Base-by-base conservation (phyloP, 1,284 basidiomycete species). In the Tilletia caries region DNA sequence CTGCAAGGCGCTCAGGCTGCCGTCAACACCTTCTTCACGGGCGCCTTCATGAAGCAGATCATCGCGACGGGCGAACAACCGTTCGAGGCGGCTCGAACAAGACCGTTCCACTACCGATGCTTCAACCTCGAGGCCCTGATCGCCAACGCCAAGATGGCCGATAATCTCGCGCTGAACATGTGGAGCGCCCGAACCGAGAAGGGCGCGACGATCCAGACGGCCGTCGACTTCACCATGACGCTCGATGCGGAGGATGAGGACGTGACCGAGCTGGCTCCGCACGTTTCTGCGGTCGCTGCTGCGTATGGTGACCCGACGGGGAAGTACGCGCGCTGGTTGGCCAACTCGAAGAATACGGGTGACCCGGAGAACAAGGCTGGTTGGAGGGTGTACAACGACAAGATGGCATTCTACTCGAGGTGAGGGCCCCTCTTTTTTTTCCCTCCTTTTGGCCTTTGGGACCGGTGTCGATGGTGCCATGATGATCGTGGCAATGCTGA, bases 121-220 rank as follows among this genome's bases (percentile, higher is more conserved):
- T 90, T 89, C 82, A 90, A 90, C 75, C 83, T 90, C 34, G 88
- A 88, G 15, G 89, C 87, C 29, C 88, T 90, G 87, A 88, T 90
- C 67, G 88, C 89, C 75, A 83, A 87, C 54, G 88, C 88, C 15
- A 86, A 86, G 52, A 78, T 89, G 15, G 88, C 86, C 2, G 88
- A 88, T 71, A 82, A 87, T 68, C 78, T 88, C 33, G 85, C 84
- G 33, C 83, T 85, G 37, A 79, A 83, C 65, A 83, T 84, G 29
- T 89, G 88, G 87, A 85, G 86, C 66, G 82, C 84, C 64, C 86
- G 85, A 29, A 86, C 88, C 27, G 81, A 72, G 15, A 76, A 81
- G 12, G 87, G 88, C 27, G 84, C 85, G 0, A 89, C 86, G 25
- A 89, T 90, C 80, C 84, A 88, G 76, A 85, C 83, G 46, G 88